Evolutionary conservation across 2,329 filamentous ascomycete species (phyloP), one percentile per base, ranked within the genome.

Genomic region (Monilinia fructicola): DNA sequence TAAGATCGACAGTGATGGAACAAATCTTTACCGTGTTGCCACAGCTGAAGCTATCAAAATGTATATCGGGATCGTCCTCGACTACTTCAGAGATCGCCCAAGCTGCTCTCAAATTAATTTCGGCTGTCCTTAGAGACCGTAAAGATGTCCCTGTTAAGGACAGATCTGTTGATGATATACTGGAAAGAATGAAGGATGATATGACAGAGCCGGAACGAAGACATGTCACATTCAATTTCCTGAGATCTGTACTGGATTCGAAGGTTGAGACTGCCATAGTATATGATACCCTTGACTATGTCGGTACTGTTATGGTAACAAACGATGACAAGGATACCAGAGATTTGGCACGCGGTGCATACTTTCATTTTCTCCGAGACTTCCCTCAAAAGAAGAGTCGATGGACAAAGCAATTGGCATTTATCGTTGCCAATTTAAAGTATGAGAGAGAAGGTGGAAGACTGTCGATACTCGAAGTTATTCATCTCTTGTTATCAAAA

Each of bases 201-300:
- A 84, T 99, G 58, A 96, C 96, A 40, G 92, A 98, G 76, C 93
- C 94, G 4, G 89, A 97, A 71, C 89, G 93, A 68, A 92, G 97
- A 70, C 93, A 96, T 72, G 87, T 97, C 53, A 95, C 92, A 0
- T 99, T 99, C 81, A 96, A 92, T 74, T 98, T 99, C 78, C 80
- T 99, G 67, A 90, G 93, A 53, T 90, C 92, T 0, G 88, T 98
- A 35, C 85, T 99, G 75, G 90, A 91, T 64, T 87, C 93, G 23
- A 94, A 90, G 76, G 83, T 98, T 54, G 85, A 97, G 73, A 93
- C 96, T 10, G 89, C 93, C 0, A 85, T 90, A 53, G 88, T 99
- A 40, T 99, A 99, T 76, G 94, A 98, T 75, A 89, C 90, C 11
- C 85, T 97, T 70, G 95, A 99, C 76, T 89, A 93, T 73, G 89